These are phyloP conservation scores for Filosporella fistucella DNA, from an alignment of 495 filamentous ascomycete species.

Conservation along the genomic window DNA sequence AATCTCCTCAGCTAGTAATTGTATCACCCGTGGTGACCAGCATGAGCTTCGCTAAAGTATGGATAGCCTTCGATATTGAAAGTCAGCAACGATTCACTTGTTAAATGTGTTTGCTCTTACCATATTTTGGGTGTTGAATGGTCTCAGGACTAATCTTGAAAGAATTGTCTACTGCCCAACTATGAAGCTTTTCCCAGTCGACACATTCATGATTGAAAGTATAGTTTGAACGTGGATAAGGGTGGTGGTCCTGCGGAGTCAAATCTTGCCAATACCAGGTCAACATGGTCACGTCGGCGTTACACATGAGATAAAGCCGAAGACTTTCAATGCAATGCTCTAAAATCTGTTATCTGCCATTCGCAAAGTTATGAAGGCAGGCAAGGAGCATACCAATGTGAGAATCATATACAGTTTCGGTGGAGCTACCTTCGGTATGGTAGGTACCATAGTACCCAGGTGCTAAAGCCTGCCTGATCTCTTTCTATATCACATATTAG, in stretches of 20 bases:
- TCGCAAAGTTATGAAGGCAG: background rate
- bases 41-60: too few relatives aligned
- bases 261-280: background rate
- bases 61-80: too few relatives aligned
- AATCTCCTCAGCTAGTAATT: too few relatives aligned
- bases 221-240: background rate
- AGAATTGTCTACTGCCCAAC: background rate
- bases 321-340: background rate
- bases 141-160: background rate
- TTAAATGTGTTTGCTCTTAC: too few relatives aligned
- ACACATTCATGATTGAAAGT: background rate
- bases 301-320: background rate
- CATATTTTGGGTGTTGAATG: background rate
- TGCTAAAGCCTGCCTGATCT: background rate
- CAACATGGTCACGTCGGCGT: background rate
- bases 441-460: background rate
- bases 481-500: background rate
- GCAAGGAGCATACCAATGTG: background rate
- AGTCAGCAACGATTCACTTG: too few relatives aligned
- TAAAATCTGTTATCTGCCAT: background rate
- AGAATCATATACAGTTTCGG: background rate
- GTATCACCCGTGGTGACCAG: too few relatives aligned
- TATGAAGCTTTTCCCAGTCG: background rate
- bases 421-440: background rate
- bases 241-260: background rate